Percentiles rank a stretch among this genome's conserved stretches.
phyloP scores from a whole-genome alignment of 176 grass and related monocot species.

The Miscanthus lutarioriparius region DNA sequence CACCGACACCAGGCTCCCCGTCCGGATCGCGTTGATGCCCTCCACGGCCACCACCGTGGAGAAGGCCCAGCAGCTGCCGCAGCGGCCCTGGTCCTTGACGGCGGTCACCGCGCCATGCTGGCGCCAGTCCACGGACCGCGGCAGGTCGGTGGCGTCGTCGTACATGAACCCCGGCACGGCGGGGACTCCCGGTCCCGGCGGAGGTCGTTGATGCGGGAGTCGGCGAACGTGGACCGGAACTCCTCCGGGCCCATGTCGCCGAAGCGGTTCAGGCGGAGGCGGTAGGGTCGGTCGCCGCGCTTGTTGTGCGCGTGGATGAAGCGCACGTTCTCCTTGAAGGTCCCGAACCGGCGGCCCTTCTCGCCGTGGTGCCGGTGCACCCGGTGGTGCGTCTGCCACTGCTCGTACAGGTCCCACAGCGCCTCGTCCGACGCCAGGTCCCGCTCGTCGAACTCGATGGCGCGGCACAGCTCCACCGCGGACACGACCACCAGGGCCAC shows the following conservation, averaged over 20 bases:
- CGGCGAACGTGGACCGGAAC: constrained; percentile 54
- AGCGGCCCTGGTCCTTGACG: constrained; percentile 75
- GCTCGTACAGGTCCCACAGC: constrained; percentile 70
- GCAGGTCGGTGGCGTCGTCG: constrained; percentile 26
- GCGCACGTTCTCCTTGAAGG: constrained; percentile 70
- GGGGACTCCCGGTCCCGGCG: background rate
- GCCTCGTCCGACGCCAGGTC: constrained; percentile 66
- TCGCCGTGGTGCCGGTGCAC: constrained; percentile 56
- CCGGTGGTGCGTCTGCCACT: constrained; percentile 64
- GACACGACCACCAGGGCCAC: constrained; percentile 25
- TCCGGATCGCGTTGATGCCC: constrained; percentile 74
- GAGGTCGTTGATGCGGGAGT: constrained; percentile 42
- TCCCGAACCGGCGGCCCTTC: constrained; percentile 61
- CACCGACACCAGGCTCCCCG: constrained; percentile 49
- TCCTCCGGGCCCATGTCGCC: constrained; percentile 66
- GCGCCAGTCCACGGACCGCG: constrained; percentile 62
- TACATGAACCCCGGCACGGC: constrained; percentile 67
- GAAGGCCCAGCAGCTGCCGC: constrained; percentile 82
- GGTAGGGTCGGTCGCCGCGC: constrained; percentile 49
- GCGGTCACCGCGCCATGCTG: constrained; percentile 52
- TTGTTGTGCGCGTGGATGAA: constrained; percentile 83
- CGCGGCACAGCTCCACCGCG: constrained; percentile 31
- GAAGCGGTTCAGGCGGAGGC: constrained; percentile 79
- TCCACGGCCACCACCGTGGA: constrained; percentile 70
- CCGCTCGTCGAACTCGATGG: constrained; percentile 58